A percentile compares a stretch with the other conserved stretches of the same genome.
These are phyloP conservation scores for Malassezia obtusa DNA, from an alignment of 1,284 basidiomycete genomes.

Conservation along the genomic window DNA sequence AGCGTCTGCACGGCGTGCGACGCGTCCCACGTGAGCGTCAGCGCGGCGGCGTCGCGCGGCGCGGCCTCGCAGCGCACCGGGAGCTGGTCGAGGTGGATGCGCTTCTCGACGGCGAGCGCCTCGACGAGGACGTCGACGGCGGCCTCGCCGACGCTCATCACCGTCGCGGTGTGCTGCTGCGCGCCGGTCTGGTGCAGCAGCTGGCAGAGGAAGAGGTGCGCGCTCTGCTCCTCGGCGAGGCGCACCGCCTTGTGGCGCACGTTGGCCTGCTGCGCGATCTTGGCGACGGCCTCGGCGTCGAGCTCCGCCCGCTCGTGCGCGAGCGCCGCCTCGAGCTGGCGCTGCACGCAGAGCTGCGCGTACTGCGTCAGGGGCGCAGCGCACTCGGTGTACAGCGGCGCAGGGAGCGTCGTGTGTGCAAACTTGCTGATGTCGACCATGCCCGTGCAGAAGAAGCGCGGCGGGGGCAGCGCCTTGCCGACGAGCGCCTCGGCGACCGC, in stretches of 20 bases:
- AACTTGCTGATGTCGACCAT: conserved; percentile 99
- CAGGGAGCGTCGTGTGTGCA: conserved; percentile 78
- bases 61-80: conserved; percentile 89
- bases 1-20: conserved; percentile 34
- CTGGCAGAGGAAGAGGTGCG: conserved; percentile 86
- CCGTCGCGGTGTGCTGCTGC: conserved; percentile 58
- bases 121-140: conserved; percentile 90
- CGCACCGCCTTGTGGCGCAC: conserved; percentile 80
- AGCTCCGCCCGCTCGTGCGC: conserved; percentile 53
- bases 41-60: conserved; percentile 59
- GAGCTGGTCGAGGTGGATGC: conserved; percentile 97
- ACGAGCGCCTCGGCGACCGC: conserved; percentile 69
- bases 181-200: conserved; percentile 62
- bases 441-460: conserved; percentile 96
- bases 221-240: conserved; percentile 89
- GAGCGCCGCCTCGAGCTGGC: conserved; percentile 79
- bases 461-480: conserved; percentile 77
- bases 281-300: conserved; percentile 92
- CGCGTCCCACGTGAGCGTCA: conserved; percentile 64
- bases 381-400: conserved; percentile 93
- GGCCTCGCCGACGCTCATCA: conserved; percentile 84
- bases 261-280: conserved; percentile 66
- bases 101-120: conserved; percentile 94
- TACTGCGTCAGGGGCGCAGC: conserved; percentile 58
- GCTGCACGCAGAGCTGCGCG: conserved; percentile 89